Evolutionary conservation across 306 rosid genomes (phyloP).

Genomic region (Acacia confusa): DNA sequence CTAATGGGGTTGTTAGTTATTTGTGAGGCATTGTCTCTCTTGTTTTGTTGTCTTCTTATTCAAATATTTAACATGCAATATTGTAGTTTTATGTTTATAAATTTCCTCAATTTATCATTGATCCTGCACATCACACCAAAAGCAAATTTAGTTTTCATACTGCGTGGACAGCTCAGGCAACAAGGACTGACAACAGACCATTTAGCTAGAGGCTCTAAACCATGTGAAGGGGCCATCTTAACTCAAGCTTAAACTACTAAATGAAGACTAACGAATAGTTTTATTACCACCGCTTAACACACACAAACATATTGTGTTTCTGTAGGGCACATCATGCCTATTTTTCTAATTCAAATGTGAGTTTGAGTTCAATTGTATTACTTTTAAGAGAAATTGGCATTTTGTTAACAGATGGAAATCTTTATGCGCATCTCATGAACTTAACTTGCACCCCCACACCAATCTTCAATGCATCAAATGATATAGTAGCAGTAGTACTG

Average conservation of each 20-base stretch:
- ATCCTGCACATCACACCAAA: not conserved
- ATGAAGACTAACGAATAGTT: not conserved
- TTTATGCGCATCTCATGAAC: not conserved
- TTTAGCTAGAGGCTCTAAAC: not conserved
- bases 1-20: not conserved
- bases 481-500: not conserved
- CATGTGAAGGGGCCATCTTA: not conserved
- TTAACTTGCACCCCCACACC: not conserved
- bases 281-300: not conserved
- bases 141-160: not conserved
- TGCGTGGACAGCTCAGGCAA: not conserved
- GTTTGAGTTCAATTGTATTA: not conserved
- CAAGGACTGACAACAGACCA: not conserved
- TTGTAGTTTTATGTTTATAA: not conserved
- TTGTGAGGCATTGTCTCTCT: not conserved
- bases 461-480: slow-evolving; percentile 10
- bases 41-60: too few relatives aligned
- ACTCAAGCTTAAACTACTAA: not conserved
- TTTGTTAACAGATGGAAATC: not conserved
- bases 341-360: not conserved
- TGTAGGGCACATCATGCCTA: slow-evolving; percentile 7
- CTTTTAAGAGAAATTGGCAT: slow-evolving; percentile 4
- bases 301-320: slow-evolving; percentile 1
- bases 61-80: not conserved
- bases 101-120: not conserved